Evolutionary conservation across 768 basidiomycete genomes (phyloP).

Genomic region (Mycena galopus): DNA sequence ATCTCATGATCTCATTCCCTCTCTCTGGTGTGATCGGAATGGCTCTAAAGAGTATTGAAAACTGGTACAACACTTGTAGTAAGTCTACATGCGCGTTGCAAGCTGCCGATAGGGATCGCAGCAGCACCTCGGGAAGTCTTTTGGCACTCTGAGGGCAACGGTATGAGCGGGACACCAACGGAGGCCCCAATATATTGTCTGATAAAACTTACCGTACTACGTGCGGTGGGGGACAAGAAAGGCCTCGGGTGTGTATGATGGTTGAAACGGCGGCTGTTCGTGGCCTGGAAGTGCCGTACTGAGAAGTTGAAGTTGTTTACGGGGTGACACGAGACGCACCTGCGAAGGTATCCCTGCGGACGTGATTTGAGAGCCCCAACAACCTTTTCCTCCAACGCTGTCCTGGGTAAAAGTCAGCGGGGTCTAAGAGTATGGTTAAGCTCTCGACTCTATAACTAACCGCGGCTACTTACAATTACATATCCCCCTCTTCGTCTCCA

Average conservation of each 20-base stretch:
- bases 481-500: too few relatives aligned
- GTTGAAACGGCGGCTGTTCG: conserved; percentile 12
- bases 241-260: background rate
- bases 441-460: background rate
- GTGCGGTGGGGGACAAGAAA: conserved; percentile 24
- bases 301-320: conserved; percentile 21
- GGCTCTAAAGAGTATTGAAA: too few relatives aligned
- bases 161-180: background rate
- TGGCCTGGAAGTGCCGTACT: conserved; percentile 23
- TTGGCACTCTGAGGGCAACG: background rate
- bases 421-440: conserved; percentile 13
- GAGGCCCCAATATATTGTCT: conserved; percentile 23
- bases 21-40: too few relatives aligned
- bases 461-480: background rate
- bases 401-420: background rate
- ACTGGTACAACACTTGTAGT: too few relatives aligned
- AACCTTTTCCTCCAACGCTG: conserved; percentile 1
- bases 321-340: background rate
- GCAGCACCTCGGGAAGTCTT: background rate
- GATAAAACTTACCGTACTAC: too few relatives aligned
- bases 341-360: conserved; percentile 5
- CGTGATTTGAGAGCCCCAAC: background rate
- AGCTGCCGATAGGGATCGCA: conserved; percentile 10
- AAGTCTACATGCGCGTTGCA: background rate
- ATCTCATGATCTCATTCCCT: too few relatives aligned